Evolutionary conservation across 1,284 basidiomycete genomes (phyloP).

Genomic region (Takashimella koratensis): DNA sequence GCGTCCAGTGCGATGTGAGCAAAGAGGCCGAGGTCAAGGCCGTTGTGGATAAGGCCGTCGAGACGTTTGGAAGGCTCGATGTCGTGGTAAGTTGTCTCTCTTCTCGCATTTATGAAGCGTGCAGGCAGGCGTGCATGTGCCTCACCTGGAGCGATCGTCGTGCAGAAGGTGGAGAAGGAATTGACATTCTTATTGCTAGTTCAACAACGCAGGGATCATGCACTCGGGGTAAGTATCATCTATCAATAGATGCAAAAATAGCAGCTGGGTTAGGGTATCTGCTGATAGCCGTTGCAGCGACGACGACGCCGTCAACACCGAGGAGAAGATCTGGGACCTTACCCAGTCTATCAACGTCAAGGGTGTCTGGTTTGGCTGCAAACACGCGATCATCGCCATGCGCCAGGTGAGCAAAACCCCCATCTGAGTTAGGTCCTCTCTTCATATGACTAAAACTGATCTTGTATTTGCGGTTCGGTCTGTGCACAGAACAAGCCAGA

Average conservation of each 20-base stretch:
- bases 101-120: too few species aligned
- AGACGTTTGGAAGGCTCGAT: conserved; percentile 83
- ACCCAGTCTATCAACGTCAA: conserved; percentile 94
- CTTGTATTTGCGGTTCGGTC: too few species aligned
- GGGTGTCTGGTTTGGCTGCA: conserved; percentile 98
- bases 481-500: conserved; percentile 74
- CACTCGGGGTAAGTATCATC: conserved; percentile 59
- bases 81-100: conserved; percentile 66
- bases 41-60: conserved; percentile 72
- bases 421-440: not conserved
- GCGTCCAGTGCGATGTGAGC: conserved; percentile 78
- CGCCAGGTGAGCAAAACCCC: conserved; percentile 51
- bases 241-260: too few species aligned
- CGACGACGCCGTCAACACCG: conserved; percentile 90
- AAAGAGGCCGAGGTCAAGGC: conserved; percentile 81
- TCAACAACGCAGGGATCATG: conserved; percentile 96
- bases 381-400: conserved; percentile 95
- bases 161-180: not conserved
- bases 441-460: not conserved
- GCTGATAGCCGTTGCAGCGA: conserved; percentile 59
- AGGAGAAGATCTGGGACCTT: conserved; percentile 92
- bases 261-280: too few species aligned
- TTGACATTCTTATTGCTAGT: conserved; percentile 49
- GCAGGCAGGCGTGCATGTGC: too few species aligned
- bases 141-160: too few species aligned